Evolutionary conservation across 495 filamentous ascomycete genomes (phyloP).

Genomic region (Penicillium pulvis): DNA sequence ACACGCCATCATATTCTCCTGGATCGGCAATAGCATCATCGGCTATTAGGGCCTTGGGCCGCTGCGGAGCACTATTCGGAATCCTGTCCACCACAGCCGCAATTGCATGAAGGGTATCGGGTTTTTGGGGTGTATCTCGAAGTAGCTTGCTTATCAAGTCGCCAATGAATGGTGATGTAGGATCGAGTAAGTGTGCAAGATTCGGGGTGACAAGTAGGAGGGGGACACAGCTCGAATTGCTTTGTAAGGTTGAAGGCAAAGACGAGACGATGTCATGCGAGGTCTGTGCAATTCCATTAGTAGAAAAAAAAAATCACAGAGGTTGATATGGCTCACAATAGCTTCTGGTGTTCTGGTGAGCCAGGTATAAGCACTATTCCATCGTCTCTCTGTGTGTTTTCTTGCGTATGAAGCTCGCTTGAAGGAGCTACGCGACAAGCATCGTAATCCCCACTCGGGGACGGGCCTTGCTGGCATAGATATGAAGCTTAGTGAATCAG

Average conservation of each 20-base stretch:
- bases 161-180: slow-evolving; percentile 32
- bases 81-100: slow-evolving; percentile 44
- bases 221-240: slow-evolving; percentile 19
- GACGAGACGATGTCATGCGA: slow-evolving; percentile 38
- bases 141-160: slow-evolving; percentile 34
- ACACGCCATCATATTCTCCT: slow-evolving; percentile 36
- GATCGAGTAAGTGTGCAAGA: slow-evolving; percentile 46
- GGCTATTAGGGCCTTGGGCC: neutral
- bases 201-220: slow-evolving; percentile 42
- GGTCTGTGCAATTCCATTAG: slow-evolving; percentile 26
- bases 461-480: neutral
- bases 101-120: slow-evolving; percentile 28
- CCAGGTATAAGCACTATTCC: slow-evolving; percentile 37
- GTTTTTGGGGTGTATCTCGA: neutral
- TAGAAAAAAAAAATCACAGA: neutral
- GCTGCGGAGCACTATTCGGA: slow-evolving; percentile 16
- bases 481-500: neutral
- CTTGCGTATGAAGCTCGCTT: neutral
- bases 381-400: neutral
- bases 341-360: slow-evolving; percentile 39
- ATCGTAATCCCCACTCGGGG: neutral
- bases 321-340: slow-evolving; percentile 28
- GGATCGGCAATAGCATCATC: neutral
- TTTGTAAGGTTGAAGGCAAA: slow-evolving; percentile 22
- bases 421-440: neutral